A percentile compares a stretch with the other conserved stretches of the same genome.
phyloP scores from a whole-genome alignment of 176 grass and related monocot species.

The Phragmites australis region DNA sequence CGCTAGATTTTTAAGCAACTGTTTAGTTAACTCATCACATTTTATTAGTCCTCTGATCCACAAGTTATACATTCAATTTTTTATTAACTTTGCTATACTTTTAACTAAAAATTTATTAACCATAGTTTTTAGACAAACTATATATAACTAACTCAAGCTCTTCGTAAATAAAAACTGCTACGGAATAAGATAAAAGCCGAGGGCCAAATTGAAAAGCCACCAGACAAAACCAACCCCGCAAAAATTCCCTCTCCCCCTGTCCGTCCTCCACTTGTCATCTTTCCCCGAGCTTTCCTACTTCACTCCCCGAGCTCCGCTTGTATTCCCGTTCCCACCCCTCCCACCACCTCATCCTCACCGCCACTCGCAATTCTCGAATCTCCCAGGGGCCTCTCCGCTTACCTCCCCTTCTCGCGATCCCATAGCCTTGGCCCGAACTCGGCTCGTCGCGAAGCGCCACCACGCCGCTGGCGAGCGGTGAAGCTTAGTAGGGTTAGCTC shows the following conservation, averaged over 20 bases:
- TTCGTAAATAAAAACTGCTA: too few species aligned
- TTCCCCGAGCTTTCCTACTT: neutral
- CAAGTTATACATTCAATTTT: too few species aligned
- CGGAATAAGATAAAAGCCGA: neutral
- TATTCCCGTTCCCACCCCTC: neutral
- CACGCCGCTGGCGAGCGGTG: slow-evolving; percentile 12
- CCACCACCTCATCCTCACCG: neutral
- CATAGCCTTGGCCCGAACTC: slow-evolving; percentile 29
- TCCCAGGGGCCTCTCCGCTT: slow-evolving; percentile 42
- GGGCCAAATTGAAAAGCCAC: neutral
- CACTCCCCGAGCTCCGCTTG: neutral
- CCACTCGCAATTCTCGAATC: slow-evolving; percentile 39
- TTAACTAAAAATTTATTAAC: too few species aligned
- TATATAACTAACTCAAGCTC: too few species aligned
- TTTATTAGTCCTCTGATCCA: too few species aligned
- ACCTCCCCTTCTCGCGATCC: slow-evolving; percentile 42
- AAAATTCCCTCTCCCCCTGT: neutral
- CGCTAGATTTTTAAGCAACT: too few species aligned
- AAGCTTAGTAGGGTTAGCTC: slow-evolving; percentile 27
- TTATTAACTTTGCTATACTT: too few species aligned
- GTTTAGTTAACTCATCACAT: too few species aligned
- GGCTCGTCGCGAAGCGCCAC: slow-evolving; percentile 35
- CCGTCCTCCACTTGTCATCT: neutral
- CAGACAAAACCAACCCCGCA: neutral
- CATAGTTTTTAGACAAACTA: too few species aligned